Base-by-base conservation (phyloP, 768 basidiomycete genomes). In the Mycena vulgaris region DNA sequence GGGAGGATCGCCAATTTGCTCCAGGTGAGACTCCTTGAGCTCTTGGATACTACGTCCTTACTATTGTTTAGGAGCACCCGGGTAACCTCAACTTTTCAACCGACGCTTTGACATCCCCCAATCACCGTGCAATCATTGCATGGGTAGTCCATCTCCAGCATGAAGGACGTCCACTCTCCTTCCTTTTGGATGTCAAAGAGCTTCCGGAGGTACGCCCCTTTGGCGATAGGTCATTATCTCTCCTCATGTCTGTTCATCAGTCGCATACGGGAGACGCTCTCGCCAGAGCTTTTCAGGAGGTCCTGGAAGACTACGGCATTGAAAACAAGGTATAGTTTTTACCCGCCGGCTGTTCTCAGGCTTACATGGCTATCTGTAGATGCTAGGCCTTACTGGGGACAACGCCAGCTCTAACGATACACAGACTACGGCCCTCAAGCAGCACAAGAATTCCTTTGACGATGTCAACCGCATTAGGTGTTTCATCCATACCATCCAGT, bases 141-240 rank as follows among this genome's bases (percentile, higher is more conserved):
- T 59, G 81, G 11, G 77, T 75, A 0, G 80, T 81, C 1, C 83
- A 85, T 51, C 72, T 83, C 23, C 78, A 82, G 51, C 35, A 77
- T 6, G 52, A 82, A 0, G 81, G 83, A 0, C 53, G 67, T 10
- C 79, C 78, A 0, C 45, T 82, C 0, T 51, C 63, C 0, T 73
- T 84, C 3, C 42, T 81, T 0, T 72, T 86, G 1, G 84, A 86
- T 64, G 47, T 86, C 6, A 72, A 84, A 10, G 82, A 86, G 68
- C 77, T 86, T 0, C 49, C 79, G 0, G 60, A 72, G 72, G 75
- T 77, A 63, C 39, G 74, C 63, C 13, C 16, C 21, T 11, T 49
- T 62, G n/a, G n/a, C n/a, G n/a, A n/a, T 23, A 27, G 10, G 16
- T 19, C 33, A 35, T 62, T 4, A 4, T 49, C 30, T n/a, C 9